Percentiles rank a stretch among this genome's conserved stretches.
phyloP scores from a whole-genome alignment of 1,284 basidiomycete genomes.

The Tremellales sp. region DNA sequence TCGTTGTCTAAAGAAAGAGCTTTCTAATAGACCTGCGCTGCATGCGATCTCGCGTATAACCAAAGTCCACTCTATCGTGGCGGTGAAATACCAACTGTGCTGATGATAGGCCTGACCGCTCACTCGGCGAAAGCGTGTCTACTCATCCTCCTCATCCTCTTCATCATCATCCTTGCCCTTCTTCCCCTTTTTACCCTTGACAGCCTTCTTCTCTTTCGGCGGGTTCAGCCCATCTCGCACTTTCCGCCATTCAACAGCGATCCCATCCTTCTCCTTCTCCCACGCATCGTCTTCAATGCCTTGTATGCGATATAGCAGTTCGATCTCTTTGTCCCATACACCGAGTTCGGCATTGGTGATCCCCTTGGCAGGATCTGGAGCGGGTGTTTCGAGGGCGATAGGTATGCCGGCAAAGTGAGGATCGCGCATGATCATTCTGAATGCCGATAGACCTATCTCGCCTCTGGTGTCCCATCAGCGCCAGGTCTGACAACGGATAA shows the following conservation, averaged over 20 bases:
- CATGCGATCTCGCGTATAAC: too few relatives aligned
- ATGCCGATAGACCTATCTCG: slow-evolving; percentile 61
- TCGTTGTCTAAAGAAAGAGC: too few relatives aligned
- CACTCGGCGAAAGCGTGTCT: too few relatives aligned
- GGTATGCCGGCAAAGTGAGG: slow-evolving; percentile 65
- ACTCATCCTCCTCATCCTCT: slow-evolving; percentile 29
- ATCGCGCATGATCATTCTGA: slow-evolving; percentile 67
- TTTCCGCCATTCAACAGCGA: slow-evolving; percentile 32
- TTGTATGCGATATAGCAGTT: slow-evolving; percentile 48
- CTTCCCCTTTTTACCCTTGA: slow-evolving; percentile 18
- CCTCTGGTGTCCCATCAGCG: slow-evolving; percentile 53
- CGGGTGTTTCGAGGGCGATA: slow-evolving; percentile 75
- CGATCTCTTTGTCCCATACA: slow-evolving; percentile 70
- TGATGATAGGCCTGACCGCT: too few relatives aligned
- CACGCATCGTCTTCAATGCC: slow-evolving; percentile 36
- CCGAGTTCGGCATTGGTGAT: slow-evolving; percentile 52
- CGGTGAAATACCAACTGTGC: too few relatives aligned
- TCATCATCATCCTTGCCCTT: slow-evolving; percentile 16
- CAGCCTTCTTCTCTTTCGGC: slow-evolving; percentile 32
- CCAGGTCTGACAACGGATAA: background rate
- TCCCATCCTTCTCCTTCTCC: slow-evolving; percentile 31
- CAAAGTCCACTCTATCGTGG: too few relatives aligned
- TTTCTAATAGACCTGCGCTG: too few relatives aligned
- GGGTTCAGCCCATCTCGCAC: slow-evolving; percentile 38
- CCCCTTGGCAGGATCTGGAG: slow-evolving; percentile 17